These are phyloP conservation scores for Patellifolia procumbens DNA, from an alignment of 179 eudicot species.

Conservation along the genomic window DNA sequence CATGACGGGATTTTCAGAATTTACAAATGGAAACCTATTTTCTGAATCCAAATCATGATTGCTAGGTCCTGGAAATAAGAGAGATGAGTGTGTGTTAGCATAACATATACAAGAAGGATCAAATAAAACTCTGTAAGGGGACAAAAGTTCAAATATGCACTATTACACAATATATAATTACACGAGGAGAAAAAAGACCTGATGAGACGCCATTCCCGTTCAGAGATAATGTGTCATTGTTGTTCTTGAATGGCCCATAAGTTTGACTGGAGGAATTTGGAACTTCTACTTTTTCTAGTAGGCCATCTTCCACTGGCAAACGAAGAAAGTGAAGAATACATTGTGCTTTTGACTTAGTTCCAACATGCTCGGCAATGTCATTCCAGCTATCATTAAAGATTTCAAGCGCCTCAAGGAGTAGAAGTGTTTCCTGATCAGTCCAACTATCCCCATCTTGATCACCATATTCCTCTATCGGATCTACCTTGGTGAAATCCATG, in stretches of 20 bases:
- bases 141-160: slow-evolving; percentile 18
- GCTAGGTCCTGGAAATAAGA: slow-evolving; percentile 46
- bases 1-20: slow-evolving; percentile 91
- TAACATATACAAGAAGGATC: slow-evolving; percentile 8
- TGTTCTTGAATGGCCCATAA: slow-evolving; percentile 39
- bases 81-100: slow-evolving; percentile 22
- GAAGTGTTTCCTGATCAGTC: slow-evolving; percentile 86
- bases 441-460: slow-evolving; percentile 82
- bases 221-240: slow-evolving; percentile 32
- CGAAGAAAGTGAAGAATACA: slow-evolving; percentile 95
- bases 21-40: slow-evolving; percentile 67
- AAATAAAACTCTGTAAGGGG: slow-evolving; percentile 8
- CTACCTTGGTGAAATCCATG: slow-evolving; percentile 64
- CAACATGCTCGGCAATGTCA: slow-evolving; percentile 89
- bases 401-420: slow-evolving; percentile 92
- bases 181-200: slow-evolving; percentile 33
- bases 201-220: slow-evolving; percentile 64
- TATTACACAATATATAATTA: neutral
- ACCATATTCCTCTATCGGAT: slow-evolving; percentile 55
- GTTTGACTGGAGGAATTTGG: slow-evolving; percentile 46
- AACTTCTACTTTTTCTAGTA: slow-evolving; percentile 70
- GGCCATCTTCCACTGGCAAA: slow-evolving; percentile 74
- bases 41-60: slow-evolving; percentile 51
- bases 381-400: slow-evolving; percentile 79
- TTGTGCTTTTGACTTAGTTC: slow-evolving; percentile 91